phyloP scores from a whole-genome alignment of 805 yeast genomes.

The Wickerhamomyces queroliae region DNA sequence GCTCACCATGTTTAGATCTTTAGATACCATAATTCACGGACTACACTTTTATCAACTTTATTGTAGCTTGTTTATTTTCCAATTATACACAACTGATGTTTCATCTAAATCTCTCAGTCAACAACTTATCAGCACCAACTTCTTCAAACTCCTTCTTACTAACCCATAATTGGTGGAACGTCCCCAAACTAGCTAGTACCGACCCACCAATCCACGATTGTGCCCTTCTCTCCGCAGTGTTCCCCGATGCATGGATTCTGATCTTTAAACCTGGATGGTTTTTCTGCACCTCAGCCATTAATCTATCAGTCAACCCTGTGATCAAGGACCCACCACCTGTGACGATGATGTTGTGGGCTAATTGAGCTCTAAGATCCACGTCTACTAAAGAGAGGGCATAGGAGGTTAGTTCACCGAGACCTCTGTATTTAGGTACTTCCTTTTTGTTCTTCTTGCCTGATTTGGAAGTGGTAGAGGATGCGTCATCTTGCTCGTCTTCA shows the following conservation, averaged over 20 bases:
- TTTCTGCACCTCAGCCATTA: slow-evolving; percentile 62
- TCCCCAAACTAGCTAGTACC: slow-evolving; percentile 80
- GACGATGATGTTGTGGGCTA: slow-evolving; percentile 83
- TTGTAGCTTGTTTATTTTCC: too few species aligned
- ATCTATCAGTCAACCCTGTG: slow-evolving; percentile 76
- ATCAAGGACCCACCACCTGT: slow-evolving; percentile 81
- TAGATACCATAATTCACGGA: too few species aligned
- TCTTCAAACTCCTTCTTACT: slow-evolving; percentile 83
- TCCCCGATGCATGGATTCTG: slow-evolving; percentile 78
- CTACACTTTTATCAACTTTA: too few species aligned
- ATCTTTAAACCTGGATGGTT: slow-evolving; percentile 82
- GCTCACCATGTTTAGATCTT: too few species aligned
- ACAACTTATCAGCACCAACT: slow-evolving; percentile 76
- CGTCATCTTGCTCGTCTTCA: slow-evolving; percentile 25
- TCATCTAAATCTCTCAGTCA: slow-evolving; percentile 77
- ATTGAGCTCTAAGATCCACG: slow-evolving; percentile 75
- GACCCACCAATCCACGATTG: slow-evolving; percentile 93
- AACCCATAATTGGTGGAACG: slow-evolving; percentile 95
- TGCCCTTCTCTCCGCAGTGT: slow-evolving; percentile 66
- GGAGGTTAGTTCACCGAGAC: slow-evolving; percentile 56
- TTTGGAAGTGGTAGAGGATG: slow-evolving; percentile 15
- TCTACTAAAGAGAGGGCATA: slow-evolving; percentile 57
- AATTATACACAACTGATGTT: too few species aligned
- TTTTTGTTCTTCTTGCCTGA: slow-evolving; percentile 22
- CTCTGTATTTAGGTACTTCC: slow-evolving; percentile 27